These are phyloP conservation scores for Globisporangium yorkense DNA, from an alignment of 352 stramenopile genomes.

Conservation along the genomic window DNA sequence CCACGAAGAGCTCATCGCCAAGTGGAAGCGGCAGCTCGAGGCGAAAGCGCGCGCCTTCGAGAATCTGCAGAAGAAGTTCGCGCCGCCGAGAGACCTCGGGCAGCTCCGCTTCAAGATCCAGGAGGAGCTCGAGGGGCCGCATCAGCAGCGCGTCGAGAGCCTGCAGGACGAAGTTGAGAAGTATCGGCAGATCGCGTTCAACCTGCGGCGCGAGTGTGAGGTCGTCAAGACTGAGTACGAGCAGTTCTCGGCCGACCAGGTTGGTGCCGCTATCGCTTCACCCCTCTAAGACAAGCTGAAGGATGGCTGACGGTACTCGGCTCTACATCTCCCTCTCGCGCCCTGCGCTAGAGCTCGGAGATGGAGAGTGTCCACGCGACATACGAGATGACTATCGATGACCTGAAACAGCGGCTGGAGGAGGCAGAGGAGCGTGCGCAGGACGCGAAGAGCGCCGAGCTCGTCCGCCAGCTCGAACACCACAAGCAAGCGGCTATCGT, in stretches of 20 bases:
- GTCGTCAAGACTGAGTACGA: conserved; percentile 84
- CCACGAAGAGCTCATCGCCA: conserved; percentile 74
- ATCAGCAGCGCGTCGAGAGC: conserved; percentile 54
- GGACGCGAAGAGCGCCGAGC: conserved; percentile 31
- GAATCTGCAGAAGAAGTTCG: conserved; percentile 77
- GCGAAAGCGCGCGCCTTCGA: conserved; percentile 77
- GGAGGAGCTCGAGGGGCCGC: conserved; percentile 70
- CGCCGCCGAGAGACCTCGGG: conserved; percentile 72
- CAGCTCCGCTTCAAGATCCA: conserved; percentile 80
- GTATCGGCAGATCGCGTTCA: conserved; percentile 57
- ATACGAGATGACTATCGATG: conserved; percentile 48
- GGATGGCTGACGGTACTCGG: background rate
- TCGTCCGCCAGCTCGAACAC: conserved; percentile 47
- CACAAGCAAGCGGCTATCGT: conserved; percentile 39
- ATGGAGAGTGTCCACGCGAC: conserved; percentile 69
- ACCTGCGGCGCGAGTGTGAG: conserved; percentile 68
- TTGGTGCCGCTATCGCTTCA: background rate
- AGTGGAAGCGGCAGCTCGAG: conserved; percentile 84
- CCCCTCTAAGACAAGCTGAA: background rate
- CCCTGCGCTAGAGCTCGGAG: conserved; percentile 40
- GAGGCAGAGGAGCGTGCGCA: conserved; percentile 33
- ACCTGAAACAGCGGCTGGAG: conserved; percentile 50
- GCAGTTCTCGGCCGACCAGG: conserved; percentile 72
- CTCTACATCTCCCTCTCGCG: background rate
- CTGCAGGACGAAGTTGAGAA: conserved; percentile 73